These are phyloP conservation scores for Russula vinacea DNA, from an alignment of 768 basidiomycete species.

Conservation along the genomic window DNA sequence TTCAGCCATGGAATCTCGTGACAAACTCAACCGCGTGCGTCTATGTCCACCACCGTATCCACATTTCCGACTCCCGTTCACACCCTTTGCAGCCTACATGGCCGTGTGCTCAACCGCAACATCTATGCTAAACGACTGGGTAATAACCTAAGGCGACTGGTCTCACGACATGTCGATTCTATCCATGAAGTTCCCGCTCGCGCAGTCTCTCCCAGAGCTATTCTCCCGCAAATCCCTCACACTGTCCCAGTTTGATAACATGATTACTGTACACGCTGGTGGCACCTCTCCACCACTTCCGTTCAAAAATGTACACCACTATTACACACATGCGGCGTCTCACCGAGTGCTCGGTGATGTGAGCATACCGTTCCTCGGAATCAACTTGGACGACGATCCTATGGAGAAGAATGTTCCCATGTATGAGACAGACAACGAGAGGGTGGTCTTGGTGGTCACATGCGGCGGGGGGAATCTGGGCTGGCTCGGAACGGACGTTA, in stretches of 20 bases:
- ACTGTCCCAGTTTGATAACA: conserved; percentile 56
- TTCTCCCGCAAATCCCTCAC: conserved; percentile 51
- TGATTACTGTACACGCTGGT: conserved; percentile 63
- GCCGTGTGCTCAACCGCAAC: conserved; percentile 53
- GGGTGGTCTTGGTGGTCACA: conserved; percentile 65
- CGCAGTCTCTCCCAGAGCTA: conserved; percentile 47
- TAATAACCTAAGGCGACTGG: conserved; percentile 59
- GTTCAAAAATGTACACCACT: conserved; percentile 45
- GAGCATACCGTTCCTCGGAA: conserved; percentile 68
- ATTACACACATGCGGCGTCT: conserved; percentile 56
- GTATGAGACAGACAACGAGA: conserved; percentile 48
- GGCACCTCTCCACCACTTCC: conserved; percentile 55
- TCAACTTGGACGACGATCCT: conserved; percentile 84
- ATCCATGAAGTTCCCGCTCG: conserved; percentile 52
- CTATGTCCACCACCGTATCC: background rate
- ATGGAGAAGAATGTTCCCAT: conserved; percentile 64
- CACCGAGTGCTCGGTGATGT: conserved; percentile 59
- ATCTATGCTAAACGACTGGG: conserved; percentile 81
- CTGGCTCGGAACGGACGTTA: conserved; percentile 62
- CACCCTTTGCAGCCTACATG: conserved; percentile 47
- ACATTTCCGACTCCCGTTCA: conserved; percentile 8
- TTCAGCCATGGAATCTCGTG: conserved; percentile 50
- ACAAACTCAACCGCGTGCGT: conserved; percentile 40
- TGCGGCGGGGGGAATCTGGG: conserved; percentile 77
- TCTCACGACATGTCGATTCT: conserved; percentile 49